These are phyloP conservation scores for Cercophora scortea DNA, from an alignment of 495 filamentous ascomycete species.

Conservation along the genomic window DNA sequence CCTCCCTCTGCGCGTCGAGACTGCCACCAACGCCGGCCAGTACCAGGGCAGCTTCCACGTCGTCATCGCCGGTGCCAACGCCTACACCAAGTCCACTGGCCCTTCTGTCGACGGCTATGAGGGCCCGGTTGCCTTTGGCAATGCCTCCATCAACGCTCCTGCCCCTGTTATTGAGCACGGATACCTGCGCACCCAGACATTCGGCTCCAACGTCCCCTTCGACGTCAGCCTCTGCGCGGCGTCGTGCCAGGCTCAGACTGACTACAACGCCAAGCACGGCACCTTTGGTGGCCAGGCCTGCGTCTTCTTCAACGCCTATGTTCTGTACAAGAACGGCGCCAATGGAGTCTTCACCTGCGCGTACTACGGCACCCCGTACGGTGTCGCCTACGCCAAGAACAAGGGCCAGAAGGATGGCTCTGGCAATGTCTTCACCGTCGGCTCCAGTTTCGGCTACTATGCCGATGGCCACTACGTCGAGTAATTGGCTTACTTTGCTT, in stretches of 20 bases:
- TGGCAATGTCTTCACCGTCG: conserved; percentile 5
- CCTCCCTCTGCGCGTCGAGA: conserved; percentile 16
- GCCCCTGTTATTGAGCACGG: conserved; percentile 17
- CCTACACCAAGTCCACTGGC: conserved; percentile 24
- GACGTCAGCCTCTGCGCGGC: conserved; percentile 32
- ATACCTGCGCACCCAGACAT: conserved; percentile 36
- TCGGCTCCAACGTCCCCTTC: conserved; percentile 26
- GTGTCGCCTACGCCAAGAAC: conserved; percentile 8
- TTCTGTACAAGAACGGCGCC: conserved; percentile 33
- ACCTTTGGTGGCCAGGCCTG: conserved; percentile 23
- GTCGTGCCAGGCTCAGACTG: conserved; percentile 32
- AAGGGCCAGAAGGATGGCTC: conserved; percentile 5
- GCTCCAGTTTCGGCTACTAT: conserved; percentile 11
- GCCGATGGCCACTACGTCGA: not conserved
- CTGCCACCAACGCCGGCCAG: conserved; percentile 32
- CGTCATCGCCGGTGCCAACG: conserved; percentile 37
- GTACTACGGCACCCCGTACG: conserved; percentile 6
- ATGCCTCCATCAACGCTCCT: conserved; percentile 36
- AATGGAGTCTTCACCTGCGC: conserved; percentile 10
- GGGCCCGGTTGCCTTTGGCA: conserved; percentile 23
- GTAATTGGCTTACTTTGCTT: not conserved
- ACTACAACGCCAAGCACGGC: conserved; percentile 26
- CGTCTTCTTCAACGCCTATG: conserved; percentile 42
- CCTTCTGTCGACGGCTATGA: conserved; percentile 21
- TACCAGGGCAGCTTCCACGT: conserved; percentile 32